A percentile compares a stretch with the other conserved stretches of the same genome.
Evolutionary conservation across 805 yeast genomes (phyloP).

Genomic region (Maudiozyma pseudohumilis): DNA sequence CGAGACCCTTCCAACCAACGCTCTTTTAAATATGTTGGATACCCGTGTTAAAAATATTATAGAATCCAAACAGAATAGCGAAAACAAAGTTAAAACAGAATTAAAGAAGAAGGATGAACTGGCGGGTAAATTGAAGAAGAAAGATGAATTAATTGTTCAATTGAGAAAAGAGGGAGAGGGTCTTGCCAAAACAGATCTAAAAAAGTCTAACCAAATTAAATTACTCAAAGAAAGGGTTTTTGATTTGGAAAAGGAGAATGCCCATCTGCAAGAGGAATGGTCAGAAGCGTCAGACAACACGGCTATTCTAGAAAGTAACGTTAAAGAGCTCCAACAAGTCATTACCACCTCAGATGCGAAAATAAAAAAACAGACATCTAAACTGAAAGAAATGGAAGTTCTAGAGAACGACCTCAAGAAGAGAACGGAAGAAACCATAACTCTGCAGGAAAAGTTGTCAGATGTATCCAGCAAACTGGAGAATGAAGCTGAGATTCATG

Average conservation of each 20-base stretch:
- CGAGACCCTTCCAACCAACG: no score
- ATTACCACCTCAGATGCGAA: background rate
- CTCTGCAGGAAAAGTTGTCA: conserved; percentile 13
- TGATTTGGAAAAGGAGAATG: conserved; percentile 1
- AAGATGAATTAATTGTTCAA: conserved; percentile 53
- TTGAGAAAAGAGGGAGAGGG: conserved; percentile 68
- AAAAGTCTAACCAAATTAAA: conserved; percentile 56
- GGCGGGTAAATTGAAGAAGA: conserved; percentile 21
- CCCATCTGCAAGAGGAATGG: conserved; percentile 4
- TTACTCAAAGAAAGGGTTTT: conserved; percentile 28
- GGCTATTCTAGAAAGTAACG: conserved; percentile 13
- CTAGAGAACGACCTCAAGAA: background rate
- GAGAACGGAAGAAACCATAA: conserved; percentile 1
- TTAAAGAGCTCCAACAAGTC: conserved; percentile 13
- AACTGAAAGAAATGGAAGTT: conserved; percentile 3
- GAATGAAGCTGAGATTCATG: conserved; percentile 12
- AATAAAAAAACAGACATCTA: background rate
- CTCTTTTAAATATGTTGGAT: background rate
- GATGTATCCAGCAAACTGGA: conserved; percentile 3
- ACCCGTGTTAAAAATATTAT: conserved; percentile 6
- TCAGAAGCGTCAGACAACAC: conserved; percentile 5
- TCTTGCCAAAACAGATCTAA: conserved; percentile 60
- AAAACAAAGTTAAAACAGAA: conserved; percentile 1
- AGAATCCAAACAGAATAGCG: background rate
- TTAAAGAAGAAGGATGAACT: conserved; percentile 12